Base-by-base conservation (phyloP, 1,284 basidiomycete genomes). In the Fomitopsis palustris region DNA sequence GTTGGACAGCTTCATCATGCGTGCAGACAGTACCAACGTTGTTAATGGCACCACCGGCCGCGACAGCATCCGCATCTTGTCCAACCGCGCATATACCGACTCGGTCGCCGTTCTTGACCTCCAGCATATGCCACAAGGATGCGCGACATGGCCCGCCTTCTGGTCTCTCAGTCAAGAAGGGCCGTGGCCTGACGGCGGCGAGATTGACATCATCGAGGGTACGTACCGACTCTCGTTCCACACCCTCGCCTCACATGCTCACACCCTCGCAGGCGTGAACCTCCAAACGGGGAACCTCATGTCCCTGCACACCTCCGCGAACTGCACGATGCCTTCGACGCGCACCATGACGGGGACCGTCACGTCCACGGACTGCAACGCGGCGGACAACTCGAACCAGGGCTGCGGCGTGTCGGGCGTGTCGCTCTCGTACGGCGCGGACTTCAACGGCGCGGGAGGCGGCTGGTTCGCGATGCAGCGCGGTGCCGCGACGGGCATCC, bases 141-240 rank as follows among this genome's bases (percentile, higher is more conserved):
- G 82, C 58, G 72, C 68, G 6, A 83, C 81, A 14, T 88, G 86
- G 87, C 86, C 86, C 7, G 86, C 86, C 10, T 87, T 81, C 66
- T 89, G 87, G 86, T 83, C 84, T 29, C 65, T 82, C 35, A 84
- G 81, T 47, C 62, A 76, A 52, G 64, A 67, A 33, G 78, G 81
- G 0, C 81, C 78, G 8, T 85, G 84, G 84, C 83, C 83, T 0
- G 39, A 71, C 2, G 82, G 83, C 21, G 83, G 83, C 6, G 77
- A 79, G 61, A 73, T 78, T 21, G 83, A 85, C 64, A 80, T 83
- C 59, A 75, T 83, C 16, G 81, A 83, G 71, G 80, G 80, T 76
- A 59, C 64, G 19, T 14, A 25, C 41, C 29, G 17, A 35, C 23
- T 38, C n/a, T 9, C 10, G n/a, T n/a, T n/a, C n/a, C n/a, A n/a